Conservation (phyloP, 2,329 filamentous ascomycete species). For the Lomentospora prolificans region DNA sequence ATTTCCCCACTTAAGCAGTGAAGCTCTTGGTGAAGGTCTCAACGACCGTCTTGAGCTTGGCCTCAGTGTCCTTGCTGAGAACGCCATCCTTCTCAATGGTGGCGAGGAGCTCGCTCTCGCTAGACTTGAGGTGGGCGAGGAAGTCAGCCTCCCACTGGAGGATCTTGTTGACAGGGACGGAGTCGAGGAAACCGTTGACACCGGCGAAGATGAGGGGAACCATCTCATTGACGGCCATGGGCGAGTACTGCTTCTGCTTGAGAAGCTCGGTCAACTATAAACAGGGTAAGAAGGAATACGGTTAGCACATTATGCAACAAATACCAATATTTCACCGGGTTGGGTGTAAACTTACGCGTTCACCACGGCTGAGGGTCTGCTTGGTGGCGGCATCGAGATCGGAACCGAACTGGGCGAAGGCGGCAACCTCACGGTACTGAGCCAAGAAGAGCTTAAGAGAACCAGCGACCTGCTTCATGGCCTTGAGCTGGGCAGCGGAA, state of each 20-base stretch:
- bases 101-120: slow-evolving; percentile 73
- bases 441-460: slow-evolving; percentile 99
- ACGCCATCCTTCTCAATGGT: slow-evolving; percentile 93
- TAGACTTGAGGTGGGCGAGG: slow-evolving; percentile 82
- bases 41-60: slow-evolving; percentile 69
- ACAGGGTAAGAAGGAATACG: slow-evolving; percentile 14
- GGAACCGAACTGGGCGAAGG: slow-evolving; percentile 99
- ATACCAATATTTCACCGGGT: neutral
- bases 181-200: slow-evolving; percentile 95
- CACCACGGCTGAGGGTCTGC: slow-evolving; percentile 96
- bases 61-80: slow-evolving; percentile 88
- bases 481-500: slow-evolving; percentile 98
- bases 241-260: slow-evolving; percentile 99
- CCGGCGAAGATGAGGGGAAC: slow-evolving; percentile 98
- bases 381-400: slow-evolving; percentile 98
- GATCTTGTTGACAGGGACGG: slow-evolving; percentile 82
- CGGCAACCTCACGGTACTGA: slow-evolving; percentile 99
- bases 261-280: slow-evolving; percentile 80
- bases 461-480: slow-evolving; percentile 99
- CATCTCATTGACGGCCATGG: slow-evolving; percentile 99
- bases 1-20: slow-evolving; percentile 37
- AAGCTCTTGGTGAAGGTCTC: slow-evolving; percentile 89
- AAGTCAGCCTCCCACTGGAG: slow-evolving; percentile 91
- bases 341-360: slow-evolving; percentile 61
- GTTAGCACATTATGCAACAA: neutral